Evolutionary conservation across 345 rosid species (phyloP).

Genomic region (Leavenworthia alabamica): DNA sequence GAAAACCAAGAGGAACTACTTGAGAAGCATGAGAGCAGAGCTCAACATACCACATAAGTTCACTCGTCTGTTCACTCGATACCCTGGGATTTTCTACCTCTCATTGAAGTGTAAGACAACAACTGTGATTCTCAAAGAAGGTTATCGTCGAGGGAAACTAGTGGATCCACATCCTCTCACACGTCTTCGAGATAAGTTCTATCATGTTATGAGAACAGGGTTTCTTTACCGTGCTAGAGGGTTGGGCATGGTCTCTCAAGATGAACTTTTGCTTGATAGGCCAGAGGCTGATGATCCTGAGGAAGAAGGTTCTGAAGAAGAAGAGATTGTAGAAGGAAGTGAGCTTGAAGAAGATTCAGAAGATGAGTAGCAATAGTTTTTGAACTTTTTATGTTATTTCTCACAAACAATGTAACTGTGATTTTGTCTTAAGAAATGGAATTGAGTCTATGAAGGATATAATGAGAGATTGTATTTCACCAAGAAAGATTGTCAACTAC

Average conservation of each 20-base stretch:
- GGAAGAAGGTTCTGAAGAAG: slow-evolving; percentile 57
- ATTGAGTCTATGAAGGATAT: not conserved
- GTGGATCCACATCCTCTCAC: slow-evolving; percentile 81
- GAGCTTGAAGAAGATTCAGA: slow-evolving; percentile 47
- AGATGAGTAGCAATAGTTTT: not conserved
- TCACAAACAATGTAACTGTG: not conserved
- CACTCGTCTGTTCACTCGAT: slow-evolving; percentile 79
- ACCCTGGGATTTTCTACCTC: slow-evolving; percentile 92
- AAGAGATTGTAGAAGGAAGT: slow-evolving; percentile 39
- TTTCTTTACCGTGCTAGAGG: slow-evolving; percentile 74
- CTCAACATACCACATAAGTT: slow-evolving; percentile 79
- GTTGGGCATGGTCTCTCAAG: slow-evolving; percentile 38
- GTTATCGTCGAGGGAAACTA: slow-evolving; percentile 66
- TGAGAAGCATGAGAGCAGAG: slow-evolving; percentile 81
- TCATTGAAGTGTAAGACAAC: slow-evolving; percentile 94
- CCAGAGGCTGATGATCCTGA: slow-evolving; percentile 33
- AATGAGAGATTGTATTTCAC: slow-evolving; percentile 24
- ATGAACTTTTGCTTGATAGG: slow-evolving; percentile 40
- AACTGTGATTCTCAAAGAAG: slow-evolving; percentile 79
- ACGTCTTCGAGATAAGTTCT: slow-evolving; percentile 59
- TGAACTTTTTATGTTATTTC: not conserved
- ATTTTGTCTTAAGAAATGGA: not conserved
- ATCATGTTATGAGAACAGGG: slow-evolving; percentile 89
- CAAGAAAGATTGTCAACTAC: slow-evolving; percentile 19
- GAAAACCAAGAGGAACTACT: slow-evolving; percentile 92